phyloP scores from a whole-genome alignment of 2,329 filamentous ascomycete genomes.

The Bipolaris sorokiniana region DNA sequence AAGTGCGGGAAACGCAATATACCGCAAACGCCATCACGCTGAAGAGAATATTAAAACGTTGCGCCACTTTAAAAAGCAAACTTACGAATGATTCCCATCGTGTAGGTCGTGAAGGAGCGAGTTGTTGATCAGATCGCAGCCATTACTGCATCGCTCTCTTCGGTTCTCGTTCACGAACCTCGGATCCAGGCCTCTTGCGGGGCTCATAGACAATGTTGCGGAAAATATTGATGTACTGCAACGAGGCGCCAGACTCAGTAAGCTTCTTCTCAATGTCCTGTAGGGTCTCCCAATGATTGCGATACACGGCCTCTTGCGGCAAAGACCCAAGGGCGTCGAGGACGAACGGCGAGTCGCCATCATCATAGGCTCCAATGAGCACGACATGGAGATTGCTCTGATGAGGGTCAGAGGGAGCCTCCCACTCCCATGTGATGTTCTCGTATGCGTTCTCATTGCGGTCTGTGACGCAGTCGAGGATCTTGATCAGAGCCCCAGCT shows the following conservation, averaged over 20 bases:
- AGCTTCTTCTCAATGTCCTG: conserved; percentile 37
- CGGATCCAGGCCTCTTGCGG: conserved; percentile 43
- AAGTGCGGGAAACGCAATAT: conserved; percentile 22
- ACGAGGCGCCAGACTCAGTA: conserved; percentile 29
- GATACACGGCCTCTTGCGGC: conserved; percentile 40
- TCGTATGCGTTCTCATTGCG: conserved; percentile 44
- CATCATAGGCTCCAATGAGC: conserved; percentile 33
- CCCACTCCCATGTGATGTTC: conserved; percentile 37
- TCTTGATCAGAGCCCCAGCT: conserved; percentile 39
- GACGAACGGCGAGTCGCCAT: conserved; percentile 33
- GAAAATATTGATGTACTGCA: conserved; percentile 34
- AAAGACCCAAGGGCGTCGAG: conserved; percentile 37
- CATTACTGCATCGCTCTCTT: conserved; percentile 39
- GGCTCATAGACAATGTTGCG: conserved; percentile 37
- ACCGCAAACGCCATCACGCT: conserved; percentile 24
- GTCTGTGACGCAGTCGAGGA: conserved; percentile 41
- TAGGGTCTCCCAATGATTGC: conserved; percentile 39
- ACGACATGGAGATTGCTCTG: conserved; percentile 43
- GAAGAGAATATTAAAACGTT: conserved; percentile 10
- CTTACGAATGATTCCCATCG: not conserved
- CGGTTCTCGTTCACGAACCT: conserved; percentile 35
- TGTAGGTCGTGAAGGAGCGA: not conserved
- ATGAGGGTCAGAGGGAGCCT: conserved; percentile 30
- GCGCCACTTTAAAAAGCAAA: not conserved
- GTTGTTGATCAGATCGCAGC: not conserved